Base-by-base conservation (phyloP, 768 basidiomycete species). In the Naganishia randhawae region DNA sequence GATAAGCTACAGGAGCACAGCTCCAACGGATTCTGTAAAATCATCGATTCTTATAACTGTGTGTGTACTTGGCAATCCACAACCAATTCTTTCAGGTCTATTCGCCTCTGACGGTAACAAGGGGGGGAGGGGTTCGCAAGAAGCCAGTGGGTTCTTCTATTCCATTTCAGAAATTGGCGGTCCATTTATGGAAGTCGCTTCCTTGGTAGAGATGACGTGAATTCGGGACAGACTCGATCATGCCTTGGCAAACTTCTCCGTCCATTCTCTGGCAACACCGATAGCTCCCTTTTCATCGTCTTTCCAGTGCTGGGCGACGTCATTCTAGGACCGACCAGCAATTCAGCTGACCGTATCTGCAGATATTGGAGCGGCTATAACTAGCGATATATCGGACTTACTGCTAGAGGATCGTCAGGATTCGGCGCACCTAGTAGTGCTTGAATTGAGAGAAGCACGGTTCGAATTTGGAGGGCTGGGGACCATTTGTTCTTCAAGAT, bases 401-500 rank as follows among this genome's bases (percentile, higher is more conserved):
- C 70, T 42, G 77, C 75, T 22, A 78, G 73, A 37, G 78, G 74
- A 57, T 80, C 81, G 51, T 75, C 82, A 0, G 96, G 96, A 81
- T 99, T 99, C 2, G 96, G 96, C 1, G 96, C 88, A 71, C 89
- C 91, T 50, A 99, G 84, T 52, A 99, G 84, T n/a, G 96, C 96
- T 81, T 99, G 96, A 76, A 99, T 85, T 45, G 95, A 97, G 61
- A 99, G 85, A 67, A 99, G 84, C 61, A 99, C 96, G 1, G 96
- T 99, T 73, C 96, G 89, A 82, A 99, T 99, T 80, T 99, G 96
- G 19, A 99, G 84, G 0, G 96, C 96, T 22, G 96, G 96, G 11
- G 93, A 96, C 96, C 96, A 99, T 84, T 98, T 98, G 81, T 99
- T 96, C 85, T 99, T 99, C 76, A 99, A 83, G 75, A 99, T 98